Conservation (phyloP, 352 stramenopile genomes). For the Phytophthora brassicae region DNA sequence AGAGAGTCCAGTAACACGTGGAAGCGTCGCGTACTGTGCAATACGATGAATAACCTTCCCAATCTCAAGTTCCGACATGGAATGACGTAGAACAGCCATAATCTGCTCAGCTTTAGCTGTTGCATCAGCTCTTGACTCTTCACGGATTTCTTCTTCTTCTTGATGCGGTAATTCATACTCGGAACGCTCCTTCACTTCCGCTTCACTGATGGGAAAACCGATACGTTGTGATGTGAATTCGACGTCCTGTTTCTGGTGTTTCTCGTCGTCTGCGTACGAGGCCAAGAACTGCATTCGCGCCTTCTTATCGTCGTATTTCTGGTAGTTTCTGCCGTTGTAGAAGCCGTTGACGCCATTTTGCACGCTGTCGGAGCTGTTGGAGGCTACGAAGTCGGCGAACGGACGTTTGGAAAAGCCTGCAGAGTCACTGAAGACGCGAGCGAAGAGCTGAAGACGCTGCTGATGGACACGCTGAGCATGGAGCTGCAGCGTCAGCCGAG, state of each 20-base stretch:
- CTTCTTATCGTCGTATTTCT: constrained; percentile 2
- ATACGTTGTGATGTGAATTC: constrained; percentile 76
- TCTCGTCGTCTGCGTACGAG: constrained; percentile 30
- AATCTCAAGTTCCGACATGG: constrained; percentile 84
- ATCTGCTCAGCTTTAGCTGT: constrained; percentile 78
- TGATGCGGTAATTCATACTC: constrained; percentile 29
- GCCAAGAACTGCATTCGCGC: constrained; percentile 32
- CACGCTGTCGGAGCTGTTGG: not conserved
- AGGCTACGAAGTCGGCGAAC: not conserved
- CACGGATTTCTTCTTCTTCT: constrained; percentile 56
- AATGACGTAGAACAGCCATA: constrained; percentile 75
- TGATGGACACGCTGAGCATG: constrained; percentile 16
- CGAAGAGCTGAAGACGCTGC: constrained; percentile 35
- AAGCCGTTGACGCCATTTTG: constrained; percentile 25
- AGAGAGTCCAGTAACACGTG: constrained; percentile 68
- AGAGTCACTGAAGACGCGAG: constrained; percentile 48
- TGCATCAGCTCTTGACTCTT: constrained; percentile 65
- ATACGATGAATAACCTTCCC: constrained; percentile 81
- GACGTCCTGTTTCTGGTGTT: constrained; percentile 40
- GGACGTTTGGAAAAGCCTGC: constrained; percentile 29
- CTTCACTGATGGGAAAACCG: constrained; percentile 57
- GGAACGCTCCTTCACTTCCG: constrained; percentile 40
- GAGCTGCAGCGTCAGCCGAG: constrained; percentile 44
- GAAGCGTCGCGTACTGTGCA: constrained; percentile 77
- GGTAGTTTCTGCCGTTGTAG: constrained; percentile 11